phyloP scores from a whole-genome alignment of 345 rosid genomes.

The Melastoma malabathricum region DNA sequence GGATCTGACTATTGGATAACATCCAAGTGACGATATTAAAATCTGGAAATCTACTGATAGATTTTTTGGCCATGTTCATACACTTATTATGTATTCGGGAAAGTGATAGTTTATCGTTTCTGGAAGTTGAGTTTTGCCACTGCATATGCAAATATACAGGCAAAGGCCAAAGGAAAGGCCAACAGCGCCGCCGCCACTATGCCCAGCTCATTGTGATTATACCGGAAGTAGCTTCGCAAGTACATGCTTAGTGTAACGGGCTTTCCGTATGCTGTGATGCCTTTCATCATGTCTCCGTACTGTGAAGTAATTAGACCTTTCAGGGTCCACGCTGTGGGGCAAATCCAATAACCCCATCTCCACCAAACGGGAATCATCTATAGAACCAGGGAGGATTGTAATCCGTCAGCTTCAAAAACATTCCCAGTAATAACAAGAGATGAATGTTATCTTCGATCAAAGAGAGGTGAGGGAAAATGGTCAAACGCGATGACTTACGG shows the following conservation, averaged over 20 bases:
- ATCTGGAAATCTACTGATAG: too few relatives aligned
- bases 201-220: background rate
- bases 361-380: constrained; percentile 13
- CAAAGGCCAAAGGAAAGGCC: constrained; percentile 5
- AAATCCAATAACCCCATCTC: constrained; percentile 11
- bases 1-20: too few relatives aligned
- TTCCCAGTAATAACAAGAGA: too few relatives aligned
- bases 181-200: constrained; percentile 8
- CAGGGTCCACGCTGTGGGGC: constrained; percentile 10
- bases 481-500: constrained; percentile 12
- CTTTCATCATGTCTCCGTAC: constrained; percentile 10
- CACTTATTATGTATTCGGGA: too few relatives aligned
- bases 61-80: too few relatives aligned
- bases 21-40: too few relatives aligned
- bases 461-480: background rate
- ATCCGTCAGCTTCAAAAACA: too few relatives aligned
- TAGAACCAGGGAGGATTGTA: background rate
- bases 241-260: constrained; percentile 1
- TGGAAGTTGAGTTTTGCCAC: constrained; percentile 5
- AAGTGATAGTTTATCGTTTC: background rate
- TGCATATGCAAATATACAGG: constrained; percentile 6
- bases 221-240: constrained; percentile 6
- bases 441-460: too few relatives aligned
- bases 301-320: constrained; percentile 9
- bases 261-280: constrained; percentile 5